Percentiles rank a stretch among this genome's conserved stretches.
Conservation (phyloP, 805 yeast genomes). For the Saturnispora quitensis region DNA sequence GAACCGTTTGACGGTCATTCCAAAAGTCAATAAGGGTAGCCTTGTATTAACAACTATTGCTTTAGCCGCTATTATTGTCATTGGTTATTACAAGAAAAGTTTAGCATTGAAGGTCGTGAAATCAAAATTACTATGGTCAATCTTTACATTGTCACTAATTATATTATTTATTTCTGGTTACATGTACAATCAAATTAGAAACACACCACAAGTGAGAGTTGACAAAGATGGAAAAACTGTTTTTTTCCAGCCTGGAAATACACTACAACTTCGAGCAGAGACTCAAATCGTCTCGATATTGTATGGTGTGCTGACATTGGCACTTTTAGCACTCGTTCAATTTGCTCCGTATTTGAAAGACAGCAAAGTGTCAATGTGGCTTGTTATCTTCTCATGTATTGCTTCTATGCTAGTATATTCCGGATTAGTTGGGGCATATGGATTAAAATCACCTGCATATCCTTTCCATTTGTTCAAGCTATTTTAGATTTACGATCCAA, state of each 20-base stretch:
- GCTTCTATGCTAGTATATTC: conserved; percentile 50
- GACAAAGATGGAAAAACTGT: conserved; percentile 29
- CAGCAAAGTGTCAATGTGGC: conserved; percentile 37
- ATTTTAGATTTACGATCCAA: not conserved
- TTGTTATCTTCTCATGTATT: conserved; percentile 33
- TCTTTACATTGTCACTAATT: conserved; percentile 49
- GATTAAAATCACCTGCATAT: conserved; percentile 62
- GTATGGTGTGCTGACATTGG: conserved; percentile 59
- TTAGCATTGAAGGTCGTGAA: conserved; percentile 33
- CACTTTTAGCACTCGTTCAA: conserved; percentile 48
- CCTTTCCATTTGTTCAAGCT: conserved; percentile 48
- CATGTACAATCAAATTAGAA: conserved; percentile 87
- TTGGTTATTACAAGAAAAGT: conserved; percentile 23
- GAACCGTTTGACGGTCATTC: not conserved
- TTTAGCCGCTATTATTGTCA: conserved; percentile 23
- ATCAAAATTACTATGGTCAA: conserved; percentile 65
- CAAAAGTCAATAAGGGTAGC: conserved; percentile 10
- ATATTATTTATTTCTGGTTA: conserved; percentile 78
- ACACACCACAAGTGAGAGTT: conserved; percentile 50
- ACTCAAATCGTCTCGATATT: conserved; percentile 74
- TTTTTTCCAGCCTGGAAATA: conserved; percentile 50
- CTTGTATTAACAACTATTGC: conserved; percentile 30
- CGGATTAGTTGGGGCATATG: conserved; percentile 45
- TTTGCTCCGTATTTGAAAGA: conserved; percentile 44
- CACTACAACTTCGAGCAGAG: conserved; percentile 75